A percentile compares a stretch with the other conserved stretches of the same genome.
Conservation (phyloP, 73 alveolate genomes). For the Paramecium primaurelia region DNA sequence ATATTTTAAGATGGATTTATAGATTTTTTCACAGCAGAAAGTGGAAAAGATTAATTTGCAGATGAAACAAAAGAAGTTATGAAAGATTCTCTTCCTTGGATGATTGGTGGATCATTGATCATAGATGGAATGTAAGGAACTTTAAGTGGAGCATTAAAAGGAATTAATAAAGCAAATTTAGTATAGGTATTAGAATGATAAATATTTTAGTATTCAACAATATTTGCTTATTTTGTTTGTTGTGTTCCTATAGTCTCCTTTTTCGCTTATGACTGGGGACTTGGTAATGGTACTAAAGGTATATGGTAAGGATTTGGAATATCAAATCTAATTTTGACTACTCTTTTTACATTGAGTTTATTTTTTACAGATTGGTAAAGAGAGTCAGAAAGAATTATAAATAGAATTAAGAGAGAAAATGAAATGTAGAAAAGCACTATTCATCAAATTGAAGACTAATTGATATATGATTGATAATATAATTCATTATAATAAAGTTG, state of each 20-base stretch:
- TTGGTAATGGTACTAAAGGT: not conserved
- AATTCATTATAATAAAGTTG: not conserved
- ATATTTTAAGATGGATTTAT: not conserved
- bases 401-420: not conserved
- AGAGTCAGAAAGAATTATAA: not conserved
- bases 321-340: not conserved
- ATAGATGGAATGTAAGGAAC: not conserved
- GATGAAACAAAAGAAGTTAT: not conserved
- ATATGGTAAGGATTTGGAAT: not conserved
- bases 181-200: not conserved
- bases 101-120: not conserved
- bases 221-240: not conserved
- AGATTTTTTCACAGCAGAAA: not conserved
- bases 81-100: not conserved
- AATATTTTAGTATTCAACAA: not conserved
- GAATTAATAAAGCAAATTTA: not conserved
- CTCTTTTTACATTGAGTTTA: not conserved
- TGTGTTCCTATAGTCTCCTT: not conserved
- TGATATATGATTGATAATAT: not conserved
- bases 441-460: not conserved
- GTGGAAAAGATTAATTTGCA: not conserved
- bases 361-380: not conserved
- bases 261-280: constrained; percentile 2
- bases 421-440: not conserved
- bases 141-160: constrained; percentile 6